Percentiles rank a stretch among this genome's conserved stretches.
Conservation (phyloP, 768 basidiomycete species). For the Chalciporus pseudorubinellus region DNA sequence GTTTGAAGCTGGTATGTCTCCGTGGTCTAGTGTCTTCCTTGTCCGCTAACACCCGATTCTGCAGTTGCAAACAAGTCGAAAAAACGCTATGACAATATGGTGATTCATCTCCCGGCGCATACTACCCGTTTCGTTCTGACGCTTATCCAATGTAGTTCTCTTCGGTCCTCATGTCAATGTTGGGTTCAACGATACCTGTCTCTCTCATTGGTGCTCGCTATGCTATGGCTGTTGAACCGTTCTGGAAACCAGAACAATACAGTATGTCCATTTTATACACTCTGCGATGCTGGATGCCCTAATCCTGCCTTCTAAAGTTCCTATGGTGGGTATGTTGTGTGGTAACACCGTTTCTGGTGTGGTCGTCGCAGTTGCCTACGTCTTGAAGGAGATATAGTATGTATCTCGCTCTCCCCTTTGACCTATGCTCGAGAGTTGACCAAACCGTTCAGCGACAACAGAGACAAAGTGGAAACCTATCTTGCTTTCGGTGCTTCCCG, state of each 20-base stretch:
- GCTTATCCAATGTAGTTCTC: conserved; percentile 46
- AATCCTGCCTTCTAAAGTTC: conserved; percentile 46
- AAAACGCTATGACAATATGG: conserved; percentile 73
- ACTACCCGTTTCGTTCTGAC: conserved; percentile 8
- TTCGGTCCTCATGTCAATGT: conserved; percentile 62
- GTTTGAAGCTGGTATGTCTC: conserved; percentile 62
- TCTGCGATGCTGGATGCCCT: not conserved
- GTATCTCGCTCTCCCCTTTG: conserved; percentile 20
- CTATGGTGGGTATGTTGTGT: conserved; percentile 83
- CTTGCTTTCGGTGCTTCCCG: conserved; percentile 84
- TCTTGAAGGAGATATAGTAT: conserved; percentile 76
- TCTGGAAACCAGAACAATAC: conserved; percentile 84
- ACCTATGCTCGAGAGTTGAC: not conserved
- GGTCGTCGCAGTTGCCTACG: conserved; percentile 63
- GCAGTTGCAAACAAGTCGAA: conserved; percentile 78
- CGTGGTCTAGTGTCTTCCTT: not conserved
- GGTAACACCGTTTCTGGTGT: conserved; percentile 77
- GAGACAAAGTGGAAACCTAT: conserved; percentile 82
- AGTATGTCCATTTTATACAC: conserved; percentile 41
- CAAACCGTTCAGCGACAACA: conserved; percentile 57
- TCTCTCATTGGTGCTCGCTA: conserved; percentile 73
- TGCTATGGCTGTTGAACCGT: conserved; percentile 73
- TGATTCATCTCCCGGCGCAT: conserved; percentile 21
- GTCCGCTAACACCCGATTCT: not conserved
- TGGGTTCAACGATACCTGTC: conserved; percentile 75